Evolutionary conservation across 768 basidiomycete species (phyloP), one percentile per base, ranked within the genome.

Genomic region (Cubamyces lactineus): DNA sequence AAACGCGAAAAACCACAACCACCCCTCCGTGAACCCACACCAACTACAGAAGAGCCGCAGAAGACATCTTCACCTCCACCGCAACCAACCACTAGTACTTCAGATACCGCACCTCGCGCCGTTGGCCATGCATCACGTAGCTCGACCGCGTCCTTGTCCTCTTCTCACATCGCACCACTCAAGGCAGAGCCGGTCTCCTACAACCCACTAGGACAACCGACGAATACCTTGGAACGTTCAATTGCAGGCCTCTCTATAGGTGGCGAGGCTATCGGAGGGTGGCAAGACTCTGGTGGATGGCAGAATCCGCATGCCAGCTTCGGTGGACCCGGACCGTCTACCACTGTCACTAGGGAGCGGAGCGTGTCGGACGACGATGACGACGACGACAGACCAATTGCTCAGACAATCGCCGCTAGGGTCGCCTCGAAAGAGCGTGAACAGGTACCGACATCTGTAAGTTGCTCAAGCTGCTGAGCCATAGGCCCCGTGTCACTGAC

Each of bases 261-360:
- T 28, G 84, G 78, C 6, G 84, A 85, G 69, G 71, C 70, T 8
- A 69, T 75, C 9, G 72, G 75, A 2, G 82, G 78, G 17, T 90
- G 88, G 87, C 84, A 86, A 30, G 66, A 64, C 16, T 54, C 66
- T 26, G 72, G 75, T 1, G 82, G 78, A 26, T 89, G 88, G 87
- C 83, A 85, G 26, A 66, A 28, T 42, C 26, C 63, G 16, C 71
- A 72, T 57, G 71, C 67, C 45, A 26, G 63, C 19, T 72, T 70
- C 40, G 57, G 63, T 2, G 53, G 57, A 11, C 73, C 76, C 23
- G 78, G 80, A 24, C 77, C 61, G 17, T 13, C 57, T 9, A 56
- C 57, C 12, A 47, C 40, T 5, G 5, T 41, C 2, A 21, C 63
- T n/a, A 47, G 47, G 5, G 41, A 34, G 19, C 43, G 64, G 34